A percentile compares a stretch with the other conserved stretches of the same genome.
Evolutionary conservation across 2,329 filamentous ascomycete genomes (phyloP).

Genomic region (Botrytis pseudocinerea): DNA sequence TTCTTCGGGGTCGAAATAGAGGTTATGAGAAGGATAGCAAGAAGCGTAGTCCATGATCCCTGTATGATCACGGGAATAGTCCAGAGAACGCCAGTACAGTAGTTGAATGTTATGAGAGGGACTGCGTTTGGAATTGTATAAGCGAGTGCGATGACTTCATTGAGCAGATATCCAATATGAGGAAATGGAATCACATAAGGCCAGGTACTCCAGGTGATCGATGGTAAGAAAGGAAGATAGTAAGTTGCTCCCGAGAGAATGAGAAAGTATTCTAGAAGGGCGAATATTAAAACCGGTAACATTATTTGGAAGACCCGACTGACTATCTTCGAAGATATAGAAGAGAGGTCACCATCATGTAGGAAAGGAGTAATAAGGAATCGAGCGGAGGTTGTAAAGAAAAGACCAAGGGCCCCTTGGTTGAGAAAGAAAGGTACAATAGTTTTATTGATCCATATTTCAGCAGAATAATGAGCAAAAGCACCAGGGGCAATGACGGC

Average conservation of each 20-base stretch:
- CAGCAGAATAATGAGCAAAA: slow-evolving; percentile 42
- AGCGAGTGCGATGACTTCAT: slow-evolving; percentile 47
- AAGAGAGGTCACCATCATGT: slow-evolving; percentile 45
- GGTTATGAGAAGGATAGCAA: slow-evolving; percentile 46
- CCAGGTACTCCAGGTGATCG: slow-evolving; percentile 50
- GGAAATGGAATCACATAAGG: slow-evolving; percentile 46
- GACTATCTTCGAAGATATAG: slow-evolving; percentile 48
- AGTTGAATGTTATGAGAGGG: slow-evolving; percentile 50
- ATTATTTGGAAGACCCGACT: slow-evolving; percentile 48
- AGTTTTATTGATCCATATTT: slow-evolving; percentile 46
- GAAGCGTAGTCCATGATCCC: slow-evolving; percentile 48
- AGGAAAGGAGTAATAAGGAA: slow-evolving; percentile 48
- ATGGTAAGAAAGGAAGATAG: slow-evolving; percentile 48
- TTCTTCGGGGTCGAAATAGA: slow-evolving; percentile 50
- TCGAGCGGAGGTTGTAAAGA: slow-evolving; percentile 50
- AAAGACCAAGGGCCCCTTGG: slow-evolving; percentile 50
- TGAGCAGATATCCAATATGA: slow-evolving; percentile 47
- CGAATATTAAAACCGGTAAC: slow-evolving; percentile 48
- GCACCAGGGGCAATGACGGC: slow-evolving; percentile 40
- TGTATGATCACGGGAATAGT: slow-evolving; percentile 52
- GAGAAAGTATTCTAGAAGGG: slow-evolving; percentile 49
- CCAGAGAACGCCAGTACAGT: slow-evolving; percentile 52
- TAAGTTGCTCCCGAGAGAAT: slow-evolving; percentile 47
- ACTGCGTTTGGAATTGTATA: slow-evolving; percentile 51
- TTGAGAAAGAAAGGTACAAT: slow-evolving; percentile 48